Conservation (phyloP, 2,329 filamentous ascomycete species). For the Fusarium falciforme region DNA sequence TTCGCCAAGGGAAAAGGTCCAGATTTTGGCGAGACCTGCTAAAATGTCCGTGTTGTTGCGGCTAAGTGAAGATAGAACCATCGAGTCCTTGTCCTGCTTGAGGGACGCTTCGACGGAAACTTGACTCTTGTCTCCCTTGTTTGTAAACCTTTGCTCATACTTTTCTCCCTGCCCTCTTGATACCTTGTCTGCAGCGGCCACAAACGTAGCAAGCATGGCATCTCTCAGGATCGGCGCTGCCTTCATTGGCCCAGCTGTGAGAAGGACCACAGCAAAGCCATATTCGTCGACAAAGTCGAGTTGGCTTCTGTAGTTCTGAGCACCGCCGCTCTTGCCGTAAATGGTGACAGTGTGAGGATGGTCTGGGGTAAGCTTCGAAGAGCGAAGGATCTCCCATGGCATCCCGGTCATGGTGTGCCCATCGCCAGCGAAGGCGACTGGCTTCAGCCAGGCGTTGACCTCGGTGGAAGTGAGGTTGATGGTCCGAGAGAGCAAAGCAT, state of each 20-base stretch:
- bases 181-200: slow-evolving; percentile 44
- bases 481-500: slow-evolving; percentile 44
- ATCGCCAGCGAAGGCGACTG: slow-evolving; percentile 46
- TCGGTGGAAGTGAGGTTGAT: slow-evolving; percentile 40
- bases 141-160: slow-evolving; percentile 31
- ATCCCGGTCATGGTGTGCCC: slow-evolving; percentile 47
- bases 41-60: slow-evolving; percentile 40
- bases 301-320: slow-evolving; percentile 50
- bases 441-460: slow-evolving; percentile 51
- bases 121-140: background rate
- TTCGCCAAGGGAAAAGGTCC: slow-evolving; percentile 36
- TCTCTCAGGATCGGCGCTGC: slow-evolving; percentile 44
- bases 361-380: slow-evolving; percentile 36
- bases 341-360: slow-evolving; percentile 49
- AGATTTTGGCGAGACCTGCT: slow-evolving; percentile 34
- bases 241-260: slow-evolving; percentile 47
- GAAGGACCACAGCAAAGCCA: slow-evolving; percentile 45
- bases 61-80: slow-evolving; percentile 36
- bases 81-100: slow-evolving; percentile 40
- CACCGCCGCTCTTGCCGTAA: slow-evolving; percentile 50
- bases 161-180: slow-evolving; percentile 42
- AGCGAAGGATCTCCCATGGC: slow-evolving; percentile 53
- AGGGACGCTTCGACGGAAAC: slow-evolving; percentile 29
- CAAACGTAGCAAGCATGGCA: slow-evolving; percentile 42
- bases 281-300: slow-evolving; percentile 51